Evolutionary conservation across 2,329 filamentous ascomycete species (phyloP).

Genomic region (Colletotrichum melonis): DNA sequence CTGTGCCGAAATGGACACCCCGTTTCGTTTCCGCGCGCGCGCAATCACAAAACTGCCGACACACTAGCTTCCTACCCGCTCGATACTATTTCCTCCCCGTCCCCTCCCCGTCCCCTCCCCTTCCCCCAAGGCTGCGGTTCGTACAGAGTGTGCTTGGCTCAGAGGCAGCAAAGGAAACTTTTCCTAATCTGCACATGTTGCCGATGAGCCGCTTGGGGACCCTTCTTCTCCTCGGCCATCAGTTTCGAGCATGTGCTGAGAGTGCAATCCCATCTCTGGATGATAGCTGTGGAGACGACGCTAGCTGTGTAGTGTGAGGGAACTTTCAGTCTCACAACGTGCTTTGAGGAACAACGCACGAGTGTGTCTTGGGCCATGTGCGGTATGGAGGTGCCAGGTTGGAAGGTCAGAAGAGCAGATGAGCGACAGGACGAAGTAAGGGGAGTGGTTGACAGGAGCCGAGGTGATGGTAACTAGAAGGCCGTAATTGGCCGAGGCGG

Average conservation of each 20-base stretch:
- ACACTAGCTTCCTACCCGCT: constrained; percentile 13
- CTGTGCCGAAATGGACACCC: background rate
- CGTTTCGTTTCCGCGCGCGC: constrained; percentile 25
- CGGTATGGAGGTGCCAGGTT: background rate
- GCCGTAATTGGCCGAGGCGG: constrained; percentile 8
- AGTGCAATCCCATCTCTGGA: constrained; percentile 8
- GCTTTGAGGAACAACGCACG: background rate
- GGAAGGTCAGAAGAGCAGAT: background rate
- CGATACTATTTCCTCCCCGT: background rate
- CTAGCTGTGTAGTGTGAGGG: background rate
- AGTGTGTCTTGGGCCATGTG: constrained; percentile 1
- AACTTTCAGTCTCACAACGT: background rate
- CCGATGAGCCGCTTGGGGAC: constrained; percentile 6
- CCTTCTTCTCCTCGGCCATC: background rate
- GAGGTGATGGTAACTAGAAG: background rate
- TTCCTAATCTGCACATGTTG: constrained; percentile 3
- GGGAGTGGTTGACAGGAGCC: background rate
- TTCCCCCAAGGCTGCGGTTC: constrained; percentile 4
- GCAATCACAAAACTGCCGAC: background rate
- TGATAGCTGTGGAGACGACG: background rate
- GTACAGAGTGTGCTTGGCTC: constrained; percentile 15
- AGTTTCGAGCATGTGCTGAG: constrained; percentile 5
- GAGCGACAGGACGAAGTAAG: background rate
- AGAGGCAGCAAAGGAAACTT: constrained; percentile 7
- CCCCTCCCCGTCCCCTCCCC: no score